Conservation (phyloP, 441 rosid genomes). For the Gossypium aridum region DNA sequence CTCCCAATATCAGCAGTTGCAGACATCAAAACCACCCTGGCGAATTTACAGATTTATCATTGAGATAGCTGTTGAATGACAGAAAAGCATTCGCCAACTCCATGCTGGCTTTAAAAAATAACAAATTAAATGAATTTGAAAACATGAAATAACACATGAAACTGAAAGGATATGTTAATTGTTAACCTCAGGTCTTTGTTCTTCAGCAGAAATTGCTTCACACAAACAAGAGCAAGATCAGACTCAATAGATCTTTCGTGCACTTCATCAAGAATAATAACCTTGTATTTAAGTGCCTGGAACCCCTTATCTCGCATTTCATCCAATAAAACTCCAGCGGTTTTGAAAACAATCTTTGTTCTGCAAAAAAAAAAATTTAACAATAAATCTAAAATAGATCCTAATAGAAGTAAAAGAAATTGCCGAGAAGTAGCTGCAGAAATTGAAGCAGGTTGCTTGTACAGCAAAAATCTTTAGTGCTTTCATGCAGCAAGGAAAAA, state of each 20-base stretch:
- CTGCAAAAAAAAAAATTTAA: slow-evolving; percentile 25
- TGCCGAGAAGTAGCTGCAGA: neutral
- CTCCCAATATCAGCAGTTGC: slow-evolving; percentile 91
- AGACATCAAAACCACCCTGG: slow-evolving; percentile 95
- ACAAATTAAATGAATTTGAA: slow-evolving; percentile 2
- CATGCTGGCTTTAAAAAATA: slow-evolving; percentile 1
- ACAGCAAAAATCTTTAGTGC: neutral
- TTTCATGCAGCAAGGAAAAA: neutral
- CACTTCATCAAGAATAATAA: slow-evolving; percentile 93
- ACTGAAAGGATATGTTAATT: slow-evolving; percentile 26
- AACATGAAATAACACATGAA: neutral
- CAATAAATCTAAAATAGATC: neutral
- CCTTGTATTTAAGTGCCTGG: slow-evolving; percentile 82
- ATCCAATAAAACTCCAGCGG: slow-evolving; percentile 93
- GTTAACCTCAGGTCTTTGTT: slow-evolving; percentile 68
- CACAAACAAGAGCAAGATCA: slow-evolving; percentile 81
- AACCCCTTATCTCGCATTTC: slow-evolving; percentile 85
- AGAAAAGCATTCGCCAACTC: neutral
- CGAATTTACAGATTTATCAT: slow-evolving; percentile 6
- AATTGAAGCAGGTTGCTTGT: neutral
- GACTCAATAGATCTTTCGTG: slow-evolving; percentile 98
- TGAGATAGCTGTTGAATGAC: slow-evolving; percentile 1
- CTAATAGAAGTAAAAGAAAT: neutral
- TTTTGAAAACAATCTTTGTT: slow-evolving; percentile 82
- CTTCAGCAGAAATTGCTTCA: slow-evolving; percentile 81